phyloP scores from a whole-genome alignment of 176 grass and related monocot species.

The Aegilops speltoides region DNA sequence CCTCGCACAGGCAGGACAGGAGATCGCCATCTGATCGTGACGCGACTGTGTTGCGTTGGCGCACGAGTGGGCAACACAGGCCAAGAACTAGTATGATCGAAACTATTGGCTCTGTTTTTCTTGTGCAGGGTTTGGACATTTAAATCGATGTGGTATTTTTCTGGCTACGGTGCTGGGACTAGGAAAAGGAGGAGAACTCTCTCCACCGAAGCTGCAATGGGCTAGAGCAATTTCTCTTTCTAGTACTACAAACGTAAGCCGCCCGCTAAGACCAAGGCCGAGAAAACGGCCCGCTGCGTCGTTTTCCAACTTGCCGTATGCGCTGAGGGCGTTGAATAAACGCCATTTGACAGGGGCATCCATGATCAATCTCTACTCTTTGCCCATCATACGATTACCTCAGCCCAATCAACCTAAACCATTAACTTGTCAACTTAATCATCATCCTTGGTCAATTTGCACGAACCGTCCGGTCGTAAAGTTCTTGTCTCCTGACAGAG shows the following conservation, averaged over 20 bases:
- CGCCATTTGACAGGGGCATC: slow-evolving; percentile 21
- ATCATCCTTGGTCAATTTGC: neutral
- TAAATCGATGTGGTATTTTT: neutral
- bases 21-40: slow-evolving; percentile 25
- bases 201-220: neutral
- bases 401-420: neutral
- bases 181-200: neutral
- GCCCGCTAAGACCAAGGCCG: neutral
- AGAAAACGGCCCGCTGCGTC: slow-evolving; percentile 7
- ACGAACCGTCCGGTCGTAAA: neutral
- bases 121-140: neutral
- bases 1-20: slow-evolving; percentile 22
- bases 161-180: slow-evolving; percentile 4
- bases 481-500: neutral
- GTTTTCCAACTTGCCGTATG: slow-evolving; percentile 44
- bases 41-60: neutral
- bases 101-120: no score
- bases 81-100: neutral
- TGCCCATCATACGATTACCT: slow-evolving; percentile 1
- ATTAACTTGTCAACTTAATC: neutral
- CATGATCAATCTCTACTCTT: neutral
- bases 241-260: neutral
- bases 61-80: neutral
- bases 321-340: slow-evolving; percentile 2
- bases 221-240: neutral